phyloP scores from a whole-genome alignment of 768 basidiomycete genomes.

The Collybiopsis luxurians region DNA sequence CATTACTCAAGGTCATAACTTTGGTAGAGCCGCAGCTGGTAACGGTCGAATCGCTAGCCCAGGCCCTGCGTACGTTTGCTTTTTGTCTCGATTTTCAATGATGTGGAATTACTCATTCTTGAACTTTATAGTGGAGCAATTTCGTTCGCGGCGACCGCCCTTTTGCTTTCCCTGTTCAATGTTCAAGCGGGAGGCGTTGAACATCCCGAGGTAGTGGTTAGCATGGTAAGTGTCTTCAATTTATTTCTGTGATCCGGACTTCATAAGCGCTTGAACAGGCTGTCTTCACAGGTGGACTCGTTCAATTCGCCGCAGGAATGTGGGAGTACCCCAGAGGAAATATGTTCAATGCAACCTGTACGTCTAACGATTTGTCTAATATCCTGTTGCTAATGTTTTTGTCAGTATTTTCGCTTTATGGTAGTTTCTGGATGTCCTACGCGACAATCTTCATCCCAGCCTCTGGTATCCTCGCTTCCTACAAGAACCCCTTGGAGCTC shows the following conservation, averaged over 20 bases:
- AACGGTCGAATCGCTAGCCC: conserved; percentile 30
- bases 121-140: conserved; percentile 28
- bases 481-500: conserved; percentile 40
- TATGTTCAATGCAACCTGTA: conserved; percentile 64
- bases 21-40: not conserved
- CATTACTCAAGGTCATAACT: not conserved
- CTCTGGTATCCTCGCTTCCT: conserved; percentile 56
- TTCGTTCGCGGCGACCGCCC: conserved; percentile 59
- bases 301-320: conserved; percentile 79
- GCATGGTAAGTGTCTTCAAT: conserved; percentile 44
- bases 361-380: conserved; percentile 17
- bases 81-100: not conserved
- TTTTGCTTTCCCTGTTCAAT: conserved; percentile 71
- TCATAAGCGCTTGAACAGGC: conserved; percentile 16
- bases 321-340: conserved; percentile 69
- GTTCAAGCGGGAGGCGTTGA: conserved; percentile 46
- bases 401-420: conserved; percentile 69
- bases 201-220: conserved; percentile 62
- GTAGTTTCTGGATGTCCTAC: conserved; percentile 81
- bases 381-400: not conserved
- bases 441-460: conserved; percentile 65
- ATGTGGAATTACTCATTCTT: not conserved
- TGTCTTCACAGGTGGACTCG: conserved; percentile 69
- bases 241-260: not conserved
- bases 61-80: conserved; percentile 26